A percentile compares a stretch with the other conserved stretches of the same genome.
phyloP scores from a whole-genome alignment of 2,329 filamentous ascomycete genomes.

The Fusarium sp. region DNA sequence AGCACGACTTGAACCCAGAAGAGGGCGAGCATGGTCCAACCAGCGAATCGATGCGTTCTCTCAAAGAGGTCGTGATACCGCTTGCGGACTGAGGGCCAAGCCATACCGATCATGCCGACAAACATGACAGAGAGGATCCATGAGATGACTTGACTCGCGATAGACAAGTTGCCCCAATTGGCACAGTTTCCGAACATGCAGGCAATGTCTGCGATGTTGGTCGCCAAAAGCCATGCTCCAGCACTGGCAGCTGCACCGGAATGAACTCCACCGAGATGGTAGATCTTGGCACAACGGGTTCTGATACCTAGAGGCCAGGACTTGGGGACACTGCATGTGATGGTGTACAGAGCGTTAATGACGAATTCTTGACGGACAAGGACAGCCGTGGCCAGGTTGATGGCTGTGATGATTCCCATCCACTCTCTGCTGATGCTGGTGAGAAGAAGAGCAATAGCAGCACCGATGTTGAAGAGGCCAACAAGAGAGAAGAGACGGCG shows the following conservation, averaged over 20 bases:
- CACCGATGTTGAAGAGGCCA: constrained; percentile 65
- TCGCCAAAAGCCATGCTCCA: constrained; percentile 62
- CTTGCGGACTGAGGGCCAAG: constrained; percentile 73
- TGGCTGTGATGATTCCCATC: constrained; percentile 59
- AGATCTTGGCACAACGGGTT: constrained; percentile 62
- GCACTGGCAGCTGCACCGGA: constrained; percentile 63
- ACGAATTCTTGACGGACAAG: constrained; percentile 67
- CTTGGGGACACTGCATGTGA: constrained; percentile 61
- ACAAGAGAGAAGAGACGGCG: constrained; percentile 68
- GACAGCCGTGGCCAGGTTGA: constrained; percentile 64
- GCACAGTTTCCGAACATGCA: constrained; percentile 38
- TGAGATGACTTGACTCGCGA: constrained; percentile 62
- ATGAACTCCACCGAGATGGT: constrained; percentile 66
- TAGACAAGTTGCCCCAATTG: constrained; percentile 50
- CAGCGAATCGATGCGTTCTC: constrained; percentile 76
- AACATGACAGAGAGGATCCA: constrained; percentile 73
- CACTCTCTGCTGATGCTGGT: constrained; percentile 53
- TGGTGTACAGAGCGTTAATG: constrained; percentile 64
- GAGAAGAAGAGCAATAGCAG: constrained; percentile 59
- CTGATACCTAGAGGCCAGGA: constrained; percentile 63
- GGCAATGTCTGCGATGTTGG: constrained; percentile 50
- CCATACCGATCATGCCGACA: constrained; percentile 69
- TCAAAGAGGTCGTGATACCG: constrained; percentile 78
- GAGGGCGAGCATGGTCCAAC: constrained; percentile 75
- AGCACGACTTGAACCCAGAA: constrained; percentile 75